Conservation (phyloP, 305 asterid genomes). For the Coffea humblotiana region DNA sequence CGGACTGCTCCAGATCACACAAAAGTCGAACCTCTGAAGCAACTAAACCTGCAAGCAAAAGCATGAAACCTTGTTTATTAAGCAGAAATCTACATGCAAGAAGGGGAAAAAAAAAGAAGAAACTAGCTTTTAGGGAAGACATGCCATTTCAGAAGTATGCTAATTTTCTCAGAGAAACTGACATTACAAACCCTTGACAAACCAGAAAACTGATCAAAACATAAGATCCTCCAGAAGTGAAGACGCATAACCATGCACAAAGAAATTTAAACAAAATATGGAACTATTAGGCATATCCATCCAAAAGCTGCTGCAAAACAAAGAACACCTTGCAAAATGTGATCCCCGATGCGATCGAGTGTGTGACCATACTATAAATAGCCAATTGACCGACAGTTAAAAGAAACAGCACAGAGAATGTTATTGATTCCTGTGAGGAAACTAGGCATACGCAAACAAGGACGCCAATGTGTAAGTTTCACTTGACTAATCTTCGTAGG, state of each 20-base stretch:
- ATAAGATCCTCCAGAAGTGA: not conserved
- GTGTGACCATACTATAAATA: not conserved
- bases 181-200: not conserved
- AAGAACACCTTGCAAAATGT: not conserved
- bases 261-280: not conserved
- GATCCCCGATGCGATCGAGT: not conserved
- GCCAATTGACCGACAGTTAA: not conserved
- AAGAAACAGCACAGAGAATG: not conserved
- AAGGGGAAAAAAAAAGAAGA: not conserved
- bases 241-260: not conserved
- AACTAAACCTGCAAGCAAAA: conserved; percentile 55
- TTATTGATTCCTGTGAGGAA: not conserved
- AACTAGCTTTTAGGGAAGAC: not conserved
- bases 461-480: not conserved
- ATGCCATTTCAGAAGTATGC: not conserved
- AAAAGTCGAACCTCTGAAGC: conserved; percentile 81
- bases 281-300: not conserved
- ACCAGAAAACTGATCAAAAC: not conserved
- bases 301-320: not conserved
- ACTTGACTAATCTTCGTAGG: not conserved
- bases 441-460: not conserved
- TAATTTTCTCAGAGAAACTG: not conserved
- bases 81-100: conserved; percentile 3
- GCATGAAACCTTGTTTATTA: not conserved
- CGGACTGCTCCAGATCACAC: conserved; percentile 92